These are phyloP conservation scores for Pouteria campechiana DNA, from an alignment of 179 eudicot genomes.

Conservation along the genomic window DNA sequence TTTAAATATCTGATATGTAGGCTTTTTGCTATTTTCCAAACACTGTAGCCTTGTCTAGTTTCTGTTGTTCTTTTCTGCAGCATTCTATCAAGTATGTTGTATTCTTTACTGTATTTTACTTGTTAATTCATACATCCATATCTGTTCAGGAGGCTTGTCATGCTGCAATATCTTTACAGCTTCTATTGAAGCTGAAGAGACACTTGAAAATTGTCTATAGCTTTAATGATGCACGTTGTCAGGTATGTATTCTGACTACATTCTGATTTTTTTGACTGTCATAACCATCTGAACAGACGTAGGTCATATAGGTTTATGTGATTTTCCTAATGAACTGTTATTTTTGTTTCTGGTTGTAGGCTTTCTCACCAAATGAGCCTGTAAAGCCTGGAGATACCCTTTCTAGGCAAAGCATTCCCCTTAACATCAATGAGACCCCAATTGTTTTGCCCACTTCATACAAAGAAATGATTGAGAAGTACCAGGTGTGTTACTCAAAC, in stretches of 20 bases:
- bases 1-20: too few species aligned
- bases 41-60: not conserved
- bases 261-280: not conserved
- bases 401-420: conserved; percentile 67
- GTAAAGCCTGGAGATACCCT: conserved; percentile 73
- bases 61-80: not conserved
- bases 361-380: conserved; percentile 78
- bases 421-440: conserved; percentile 34
- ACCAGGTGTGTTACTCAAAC: conserved; percentile 79
- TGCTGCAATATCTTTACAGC: conserved; percentile 75
- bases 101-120: conserved; percentile 1
- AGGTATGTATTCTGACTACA: conserved; percentile 31
- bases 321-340: not conserved
- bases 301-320: not conserved
- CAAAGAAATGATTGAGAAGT: conserved; percentile 67
- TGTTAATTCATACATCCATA: too few species aligned
- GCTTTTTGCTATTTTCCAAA: too few species aligned
- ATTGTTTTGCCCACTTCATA: conserved; percentile 46
- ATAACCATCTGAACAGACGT: too few species aligned
- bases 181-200: conserved; percentile 83
- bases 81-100: not conserved
- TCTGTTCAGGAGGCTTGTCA: conserved; percentile 67
- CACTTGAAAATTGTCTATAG: conserved; percentile 78
- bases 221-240: conserved; percentile 85
- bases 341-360: conserved; percentile 26